Conservation (phyloP, 2,329 filamentous ascomycete genomes). For the Cephalotrichum gorgonifer region DNA sequence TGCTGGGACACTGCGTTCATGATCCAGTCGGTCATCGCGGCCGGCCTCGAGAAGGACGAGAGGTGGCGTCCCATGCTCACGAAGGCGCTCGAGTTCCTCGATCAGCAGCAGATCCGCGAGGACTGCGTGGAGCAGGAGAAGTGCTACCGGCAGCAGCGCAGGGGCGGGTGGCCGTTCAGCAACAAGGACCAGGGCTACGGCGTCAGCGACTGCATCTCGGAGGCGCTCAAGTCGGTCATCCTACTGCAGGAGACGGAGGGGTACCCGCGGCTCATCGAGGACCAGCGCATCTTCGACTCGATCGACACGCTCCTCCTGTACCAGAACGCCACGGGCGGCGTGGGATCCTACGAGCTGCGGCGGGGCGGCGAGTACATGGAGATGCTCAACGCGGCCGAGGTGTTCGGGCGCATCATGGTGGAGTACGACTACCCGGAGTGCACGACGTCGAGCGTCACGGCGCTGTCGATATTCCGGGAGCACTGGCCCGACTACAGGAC, state of each 20-base stretch:
- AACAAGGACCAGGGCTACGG: constrained; percentile 88
- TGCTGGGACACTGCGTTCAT: constrained; percentile 92
- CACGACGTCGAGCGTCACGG: constrained; percentile 88
- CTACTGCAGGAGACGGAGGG: constrained; percentile 69
- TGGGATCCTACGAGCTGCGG: constrained; percentile 80
- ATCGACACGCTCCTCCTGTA: constrained; percentile 86
- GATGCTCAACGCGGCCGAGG: constrained; percentile 85
- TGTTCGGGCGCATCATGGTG: constrained; percentile 96
- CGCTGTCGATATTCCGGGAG: constrained; percentile 69
- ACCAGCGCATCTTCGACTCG: constrained; percentile 73
- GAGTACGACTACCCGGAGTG: constrained; percentile 98
- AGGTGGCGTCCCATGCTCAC: constrained; percentile 75
- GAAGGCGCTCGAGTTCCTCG: constrained; percentile 75
- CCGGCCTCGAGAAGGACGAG: constrained; percentile 65
- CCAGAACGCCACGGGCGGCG: constrained; percentile 78
- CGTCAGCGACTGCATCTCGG: constrained; percentile 88
- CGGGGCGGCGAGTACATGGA: constrained; percentile 72
- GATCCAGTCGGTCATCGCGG: constrained; percentile 72
- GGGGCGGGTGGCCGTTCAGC: constrained; percentile 94
- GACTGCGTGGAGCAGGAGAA: constrained; percentile 66
- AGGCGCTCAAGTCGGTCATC: constrained; percentile 79
- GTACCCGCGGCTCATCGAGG: constrained; percentile 64
- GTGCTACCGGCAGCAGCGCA: constrained; percentile 83
- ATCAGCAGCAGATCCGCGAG: constrained; percentile 82
- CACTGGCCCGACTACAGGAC: constrained; percentile 73